Base-by-base conservation (phyloP, 805 yeast species). In the Torulaspora quercuum region DNA sequence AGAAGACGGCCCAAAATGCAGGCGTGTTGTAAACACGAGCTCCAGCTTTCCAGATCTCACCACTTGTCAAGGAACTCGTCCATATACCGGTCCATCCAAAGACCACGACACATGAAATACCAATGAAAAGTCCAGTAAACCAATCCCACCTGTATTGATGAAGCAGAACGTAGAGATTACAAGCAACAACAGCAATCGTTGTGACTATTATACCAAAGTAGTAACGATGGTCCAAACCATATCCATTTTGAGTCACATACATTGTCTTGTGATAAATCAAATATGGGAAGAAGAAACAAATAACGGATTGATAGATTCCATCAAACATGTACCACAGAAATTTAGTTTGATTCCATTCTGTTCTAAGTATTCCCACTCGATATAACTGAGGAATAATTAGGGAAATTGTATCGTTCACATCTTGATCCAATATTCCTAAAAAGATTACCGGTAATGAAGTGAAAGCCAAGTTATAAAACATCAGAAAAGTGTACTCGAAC, bases 111-210 rank as follows among this genome's bases (percentile, higher is more conserved):
- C 78, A 70, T 1, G 90, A 81, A 13, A 83, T 50, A 2, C 67
- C 64, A 36, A 75, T 72, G 41, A 80, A 70, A 37, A 80, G 52
- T 8, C 68, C 52, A 4, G 82, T 72, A 29, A 81, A 65, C 86
- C 87, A 82, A 61, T 84, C 94, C 94, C 94, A 84, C 53, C 87
- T 71, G 53, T 73, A 74, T 55, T 81, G 85, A 49, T 80, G 87
- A 44, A 80, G 57, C 46, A 80, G 54, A 38, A 83, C 72, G 56
- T 80, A 82, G 3, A 73, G 42, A 53, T 84, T 80, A 64, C 89
- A 81, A 0, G 89, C 59, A 15, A 78, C 65, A 33, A 76, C 80
- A 3, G 88, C 72, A 50, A 82, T 80, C 18, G 78, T 67, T 1
- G 84, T 77, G 36, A 80, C 86, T 33, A 73, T 63, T 0, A 76